Evolutionary conservation across 805 yeast genomes (phyloP), one percentile per base, ranked within the genome.

Genomic region (Candida broadrunensis): DNA sequence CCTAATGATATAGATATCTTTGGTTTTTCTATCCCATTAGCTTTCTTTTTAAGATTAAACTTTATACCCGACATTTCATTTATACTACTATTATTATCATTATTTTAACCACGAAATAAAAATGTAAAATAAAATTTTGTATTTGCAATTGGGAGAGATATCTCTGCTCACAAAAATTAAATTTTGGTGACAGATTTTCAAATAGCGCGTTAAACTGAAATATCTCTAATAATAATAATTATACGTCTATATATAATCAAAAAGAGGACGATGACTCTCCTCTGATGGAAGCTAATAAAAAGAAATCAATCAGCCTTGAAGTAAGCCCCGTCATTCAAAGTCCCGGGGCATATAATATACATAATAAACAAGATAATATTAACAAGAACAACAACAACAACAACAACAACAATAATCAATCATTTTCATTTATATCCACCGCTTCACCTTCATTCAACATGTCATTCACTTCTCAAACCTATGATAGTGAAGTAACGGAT

Each of bases 1-100:
- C 29, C 29, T 11, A 25, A 25, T n/a, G 29, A 25, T 25, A 25
- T 11, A 9, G 14, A 11, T 11, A 29, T 29, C 17, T 32, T 37
- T 5, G 29, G 21, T 21, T 37, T 33, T 4, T 35, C 36, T 27
- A 30, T 36, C 8, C 33, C 41, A n/a, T 34, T 34, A 18, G 31
- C 42, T 13, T 43, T 46, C 27, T 46, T 44, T 44, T 54, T 54
- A 33, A 55, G 36, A 24, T 47, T 56, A 7, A 57, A 37, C 46
- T 44, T 57, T 19, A 55, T 49, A 12, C 60, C 58, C 3, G 50
- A 47, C 60, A 56, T 56, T 21, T 21, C 24, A 21, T 21, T 9
- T 7, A 21, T 21, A 21, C 24, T 21, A 21, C n/a, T n/a, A n/a
- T n/a, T n/a, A n/a, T n/a, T 26, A 5, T 30, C 14, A 16, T 2